phyloP scores from a whole-genome alignment of 352 stramenopile species.

The Aphanomyces astaci region DNA sequence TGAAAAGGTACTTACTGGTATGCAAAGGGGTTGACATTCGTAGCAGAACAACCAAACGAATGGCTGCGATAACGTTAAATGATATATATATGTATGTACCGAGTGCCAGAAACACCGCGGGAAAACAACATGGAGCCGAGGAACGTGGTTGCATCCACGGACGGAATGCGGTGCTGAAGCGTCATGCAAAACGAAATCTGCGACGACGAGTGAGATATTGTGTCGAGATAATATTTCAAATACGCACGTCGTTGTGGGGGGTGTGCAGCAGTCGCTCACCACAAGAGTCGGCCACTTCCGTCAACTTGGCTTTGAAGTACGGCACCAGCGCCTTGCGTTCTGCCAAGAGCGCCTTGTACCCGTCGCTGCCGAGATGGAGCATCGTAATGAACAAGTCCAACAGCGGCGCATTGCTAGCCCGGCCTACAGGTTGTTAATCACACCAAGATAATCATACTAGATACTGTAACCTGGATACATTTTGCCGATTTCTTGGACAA shows the following conservation, averaged over 20 bases:
- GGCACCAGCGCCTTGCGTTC: constrained; percentile 71
- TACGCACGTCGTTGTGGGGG: constrained; percentile 80
- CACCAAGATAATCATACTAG: background rate
- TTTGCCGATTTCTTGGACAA: constrained; percentile 85
- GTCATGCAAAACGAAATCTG: constrained; percentile 87
- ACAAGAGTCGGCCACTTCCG: constrained; percentile 66
- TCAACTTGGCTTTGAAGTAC: constrained; percentile 71
- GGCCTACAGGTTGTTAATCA: constrained; percentile 39
- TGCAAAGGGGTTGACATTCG: too few relatives aligned
- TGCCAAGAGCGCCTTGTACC: constrained; percentile 83
- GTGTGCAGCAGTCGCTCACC: constrained; percentile 88
- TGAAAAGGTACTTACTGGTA: too few relatives aligned
- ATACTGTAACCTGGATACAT: constrained; percentile 75
- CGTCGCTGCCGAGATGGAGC: constrained; percentile 90
- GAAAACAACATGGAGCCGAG: constrained; percentile 99
- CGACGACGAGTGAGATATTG: background rate
- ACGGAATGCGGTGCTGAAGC: constrained; percentile 53
- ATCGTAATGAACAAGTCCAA: constrained; percentile 99
- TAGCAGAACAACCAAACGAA: too few relatives aligned
- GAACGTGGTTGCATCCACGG: constrained; percentile 42
- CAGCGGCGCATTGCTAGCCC: constrained; percentile 90
- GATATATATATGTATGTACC: constrained; percentile 37
- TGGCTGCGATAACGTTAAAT: too few relatives aligned
- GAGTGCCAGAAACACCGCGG: constrained; percentile 91
- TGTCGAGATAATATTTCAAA: background rate